Evolutionary conservation across 2,329 filamentous ascomycete genomes (phyloP).

Genomic region (Colletotrichum liriopes): DNA sequence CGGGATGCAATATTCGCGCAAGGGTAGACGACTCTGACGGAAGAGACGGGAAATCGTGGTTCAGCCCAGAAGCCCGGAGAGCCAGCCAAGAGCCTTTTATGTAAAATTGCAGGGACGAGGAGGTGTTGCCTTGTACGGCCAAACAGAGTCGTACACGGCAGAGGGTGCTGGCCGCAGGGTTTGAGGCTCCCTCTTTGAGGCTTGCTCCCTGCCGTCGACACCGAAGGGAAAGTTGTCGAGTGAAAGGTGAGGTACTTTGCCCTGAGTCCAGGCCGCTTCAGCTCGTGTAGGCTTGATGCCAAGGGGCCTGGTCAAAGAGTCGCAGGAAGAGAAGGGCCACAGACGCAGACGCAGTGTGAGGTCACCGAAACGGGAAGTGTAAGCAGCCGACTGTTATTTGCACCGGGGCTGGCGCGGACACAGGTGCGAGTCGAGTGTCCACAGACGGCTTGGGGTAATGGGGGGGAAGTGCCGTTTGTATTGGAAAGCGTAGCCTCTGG

Average conservation of each 20-base stretch:
- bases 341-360: conserved; percentile 4
- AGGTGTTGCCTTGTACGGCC: background rate
- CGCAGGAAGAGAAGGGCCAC: conserved; percentile 4
- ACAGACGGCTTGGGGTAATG: background rate
- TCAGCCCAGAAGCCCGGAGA: background rate
- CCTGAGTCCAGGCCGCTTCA: background rate
- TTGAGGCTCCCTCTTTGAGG: background rate
- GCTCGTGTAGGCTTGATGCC: conserved; percentile 1
- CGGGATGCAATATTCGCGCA: background rate
- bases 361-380: conserved; percentile 1
- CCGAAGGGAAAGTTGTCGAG: background rate
- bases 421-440: background rate
- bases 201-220: background rate
- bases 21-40: background rate
- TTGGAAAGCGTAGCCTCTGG: background rate
- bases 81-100: conserved; percentile 1
- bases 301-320: background rate
- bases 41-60: background rate
- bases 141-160: background rate
- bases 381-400: background rate
- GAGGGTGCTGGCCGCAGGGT: background rate
- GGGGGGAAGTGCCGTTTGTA: background rate
- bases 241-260: background rate
- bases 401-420: background rate
- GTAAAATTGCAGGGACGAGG: background rate